A percentile compares a stretch with the other conserved stretches of the same genome.
phyloP scores from a whole-genome alignment of 2,329 filamentous ascomycete genomes.

The Tolypocladium inflatum region DNA sequence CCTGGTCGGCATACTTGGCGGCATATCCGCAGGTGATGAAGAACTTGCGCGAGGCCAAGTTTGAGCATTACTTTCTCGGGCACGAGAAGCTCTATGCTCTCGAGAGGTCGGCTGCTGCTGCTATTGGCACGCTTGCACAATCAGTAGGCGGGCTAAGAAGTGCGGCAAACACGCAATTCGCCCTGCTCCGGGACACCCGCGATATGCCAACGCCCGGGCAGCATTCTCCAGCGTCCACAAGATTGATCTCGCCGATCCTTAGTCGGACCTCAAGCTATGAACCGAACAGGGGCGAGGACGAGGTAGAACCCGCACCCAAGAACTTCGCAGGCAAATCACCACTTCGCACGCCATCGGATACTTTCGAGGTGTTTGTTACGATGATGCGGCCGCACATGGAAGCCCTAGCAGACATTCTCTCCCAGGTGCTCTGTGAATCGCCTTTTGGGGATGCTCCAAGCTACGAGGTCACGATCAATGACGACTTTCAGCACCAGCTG shows the following conservation, averaged over 20 bases:
- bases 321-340: neutral
- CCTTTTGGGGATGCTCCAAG: conserved; percentile 45
- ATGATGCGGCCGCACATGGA: conserved; percentile 84
- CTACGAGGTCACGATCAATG: conserved; percentile 50
- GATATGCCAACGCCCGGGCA: neutral
- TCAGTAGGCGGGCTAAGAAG: conserved; percentile 79
- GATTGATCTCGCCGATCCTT: neutral
- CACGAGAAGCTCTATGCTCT: conserved; percentile 66
- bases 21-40: conserved; percentile 56
- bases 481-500: conserved; percentile 66
- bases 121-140: conserved; percentile 72
- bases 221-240: neutral
- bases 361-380: conserved; percentile 80
- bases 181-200: conserved; percentile 56
- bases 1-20: conserved; percentile 49
- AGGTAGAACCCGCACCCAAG: conserved; percentile 20
- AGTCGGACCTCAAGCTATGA: neutral
- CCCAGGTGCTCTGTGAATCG: conserved; percentile 71
- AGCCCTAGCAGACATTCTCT: conserved; percentile 73
- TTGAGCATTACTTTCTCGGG: conserved; percentile 72
- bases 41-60: conserved; percentile 71
- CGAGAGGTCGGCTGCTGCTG: conserved; percentile 67
- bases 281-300: neutral
- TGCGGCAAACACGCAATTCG: conserved; percentile 77
- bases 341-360: conserved; percentile 47